Conservation (phyloP, 257 asterid species). For the Penstemon eatonii region DNA sequence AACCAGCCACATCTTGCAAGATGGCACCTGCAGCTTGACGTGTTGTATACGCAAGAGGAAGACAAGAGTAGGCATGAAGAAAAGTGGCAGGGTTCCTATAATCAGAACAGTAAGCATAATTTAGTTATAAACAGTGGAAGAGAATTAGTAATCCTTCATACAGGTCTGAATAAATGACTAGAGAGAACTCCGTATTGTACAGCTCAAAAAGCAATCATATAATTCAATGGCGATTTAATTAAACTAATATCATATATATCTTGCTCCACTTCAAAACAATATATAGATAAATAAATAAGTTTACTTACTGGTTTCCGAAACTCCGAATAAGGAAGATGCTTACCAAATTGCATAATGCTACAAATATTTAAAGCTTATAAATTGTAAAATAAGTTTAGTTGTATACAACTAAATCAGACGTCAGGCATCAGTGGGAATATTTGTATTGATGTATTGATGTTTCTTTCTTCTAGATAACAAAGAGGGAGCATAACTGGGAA, state of each 20-base stretch:
- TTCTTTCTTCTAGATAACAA: conserved; percentile 15
- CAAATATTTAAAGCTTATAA: conserved; percentile 8
- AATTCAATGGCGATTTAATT: conserved; percentile 9
- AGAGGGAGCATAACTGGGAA: background rate
- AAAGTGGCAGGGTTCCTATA: conserved; percentile 94
- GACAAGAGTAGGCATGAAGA: conserved; percentile 95
- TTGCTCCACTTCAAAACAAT: background rate
- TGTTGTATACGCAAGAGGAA: conserved; percentile 81
- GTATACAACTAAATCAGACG: background rate
- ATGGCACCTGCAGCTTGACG: conserved; percentile 96
- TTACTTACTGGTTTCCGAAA: conserved; percentile 3
- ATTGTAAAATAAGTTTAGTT: background rate
- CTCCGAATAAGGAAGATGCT: conserved; percentile 17
- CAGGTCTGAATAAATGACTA: conserved; percentile 16
- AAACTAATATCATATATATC: conserved; percentile 2
- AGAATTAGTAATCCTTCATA: background rate
- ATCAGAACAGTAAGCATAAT: conserved; percentile 24
- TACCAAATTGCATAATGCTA: background rate
- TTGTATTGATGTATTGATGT: background rate
- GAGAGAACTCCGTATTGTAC: conserved; percentile 14
- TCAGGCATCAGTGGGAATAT: background rate
- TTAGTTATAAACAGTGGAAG: conserved; percentile 13
- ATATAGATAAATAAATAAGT: conserved; percentile 9
- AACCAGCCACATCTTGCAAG: conserved; percentile 88
- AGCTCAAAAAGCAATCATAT: conserved; percentile 3